phyloP scores from a whole-genome alignment of 306 rosid genomes.

The Lathyrus tuberosus region DNA sequence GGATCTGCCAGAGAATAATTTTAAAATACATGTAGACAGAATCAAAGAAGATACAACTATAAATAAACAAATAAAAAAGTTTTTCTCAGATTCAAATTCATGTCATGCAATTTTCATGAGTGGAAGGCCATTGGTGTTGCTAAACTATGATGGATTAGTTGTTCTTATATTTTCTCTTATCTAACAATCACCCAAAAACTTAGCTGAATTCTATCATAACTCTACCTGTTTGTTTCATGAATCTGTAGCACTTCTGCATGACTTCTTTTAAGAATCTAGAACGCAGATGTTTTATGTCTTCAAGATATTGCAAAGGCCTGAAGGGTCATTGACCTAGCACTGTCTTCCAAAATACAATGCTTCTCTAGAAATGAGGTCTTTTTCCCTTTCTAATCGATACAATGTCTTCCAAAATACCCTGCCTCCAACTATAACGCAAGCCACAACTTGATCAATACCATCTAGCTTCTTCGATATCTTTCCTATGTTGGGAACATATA shows the following conservation, averaged over 20 bases:
- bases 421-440: constrained; percentile 16
- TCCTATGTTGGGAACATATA: constrained; percentile 26
- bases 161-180: constrained; percentile 12
- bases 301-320: constrained; percentile 30
- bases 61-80: too few species aligned
- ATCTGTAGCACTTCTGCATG: not conserved
- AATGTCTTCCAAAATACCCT: not conserved
- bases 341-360: constrained; percentile 1
- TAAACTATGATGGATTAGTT: constrained; percentile 15
- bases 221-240: not conserved
- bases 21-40: too few species aligned
- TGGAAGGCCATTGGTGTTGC: constrained; percentile 1
- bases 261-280: constrained; percentile 13
- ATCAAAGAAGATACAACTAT: too few species aligned
- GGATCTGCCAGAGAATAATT: too few species aligned
- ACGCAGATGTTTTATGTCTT: constrained; percentile 9
- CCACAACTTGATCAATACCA: constrained; percentile 13
- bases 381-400: constrained; percentile 19
- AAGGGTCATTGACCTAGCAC: constrained; percentile 11
- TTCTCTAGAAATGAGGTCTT: constrained; percentile 11
- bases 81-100: not conserved
- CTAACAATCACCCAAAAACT: constrained; percentile 14
- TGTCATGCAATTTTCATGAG: not conserved
- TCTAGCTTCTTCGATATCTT: constrained; percentile 30
- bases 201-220: not conserved